Conservation (phyloP, 495 filamentous ascomycete species). For the Pseudomonodictys pantanalensis region DNA sequence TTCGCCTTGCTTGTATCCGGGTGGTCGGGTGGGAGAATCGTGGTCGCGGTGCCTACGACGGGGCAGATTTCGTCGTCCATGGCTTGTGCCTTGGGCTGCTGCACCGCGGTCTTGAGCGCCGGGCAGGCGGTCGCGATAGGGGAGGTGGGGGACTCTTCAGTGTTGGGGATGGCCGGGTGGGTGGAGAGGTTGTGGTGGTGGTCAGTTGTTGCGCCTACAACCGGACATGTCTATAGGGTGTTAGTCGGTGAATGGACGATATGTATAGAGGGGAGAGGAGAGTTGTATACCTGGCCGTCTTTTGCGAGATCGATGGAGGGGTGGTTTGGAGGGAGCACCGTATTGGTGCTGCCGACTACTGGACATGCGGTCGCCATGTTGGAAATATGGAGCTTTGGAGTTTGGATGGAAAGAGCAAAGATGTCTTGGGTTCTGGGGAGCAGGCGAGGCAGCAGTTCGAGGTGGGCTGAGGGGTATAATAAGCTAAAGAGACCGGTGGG, state of each 20-base stretch:
- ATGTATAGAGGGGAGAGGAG: neutral
- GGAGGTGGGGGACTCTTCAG: neutral
- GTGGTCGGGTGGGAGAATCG: constrained; percentile 27
- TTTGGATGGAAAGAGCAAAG: neutral
- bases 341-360: constrained; percentile 28
- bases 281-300: constrained; percentile 9
- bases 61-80: constrained; percentile 32
- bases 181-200: constrained; percentile 30
- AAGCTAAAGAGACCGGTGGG: neutral
- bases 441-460: neutral
- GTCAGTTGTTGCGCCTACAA: constrained; percentile 26
- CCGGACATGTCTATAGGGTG: constrained; percentile 8
- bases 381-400: neutral
- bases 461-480: neutral
- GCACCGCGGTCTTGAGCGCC: constrained; percentile 17
- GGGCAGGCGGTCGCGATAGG: constrained; percentile 20
- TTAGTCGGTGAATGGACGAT: neutral
- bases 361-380: constrained; percentile 21
- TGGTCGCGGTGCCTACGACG: constrained; percentile 28
- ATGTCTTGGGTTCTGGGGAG: neutral
- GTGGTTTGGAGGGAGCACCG: constrained; percentile 27
- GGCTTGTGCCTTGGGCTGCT: constrained; percentile 16
- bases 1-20: constrained; percentile 11
- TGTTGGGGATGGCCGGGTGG: constrained; percentile 22
- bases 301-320: constrained; percentile 18